phyloP scores from a whole-genome alignment of 1,139 yeast species.

The Geotrichum aggregatum region DNA sequence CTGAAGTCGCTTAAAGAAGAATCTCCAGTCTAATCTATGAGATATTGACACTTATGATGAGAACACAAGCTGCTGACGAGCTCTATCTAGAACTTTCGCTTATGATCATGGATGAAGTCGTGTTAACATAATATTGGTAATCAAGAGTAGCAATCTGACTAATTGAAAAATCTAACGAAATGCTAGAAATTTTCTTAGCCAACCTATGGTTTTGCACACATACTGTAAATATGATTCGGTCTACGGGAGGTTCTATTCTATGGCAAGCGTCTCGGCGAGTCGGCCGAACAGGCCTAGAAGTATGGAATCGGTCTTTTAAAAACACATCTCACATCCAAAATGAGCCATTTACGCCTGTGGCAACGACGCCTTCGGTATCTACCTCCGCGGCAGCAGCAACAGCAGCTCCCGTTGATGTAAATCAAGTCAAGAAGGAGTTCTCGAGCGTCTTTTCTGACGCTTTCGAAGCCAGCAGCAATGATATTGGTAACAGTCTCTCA shows the following conservation, averaged over 20 bases:
- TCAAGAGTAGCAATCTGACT: too few relatives aligned
- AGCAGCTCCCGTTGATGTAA: background rate
- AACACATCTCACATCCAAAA: background rate
- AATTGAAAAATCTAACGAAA: too few relatives aligned
- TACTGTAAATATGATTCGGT: background rate
- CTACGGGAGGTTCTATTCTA: slow-evolving; percentile 5
- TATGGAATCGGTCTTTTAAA: slow-evolving; percentile 4
- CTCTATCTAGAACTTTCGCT: too few relatives aligned
- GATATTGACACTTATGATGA: too few relatives aligned
- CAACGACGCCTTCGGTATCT: background rate
- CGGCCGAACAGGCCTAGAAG: background rate
- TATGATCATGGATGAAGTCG: too few relatives aligned
- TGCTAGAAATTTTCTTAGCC: too few relatives aligned
- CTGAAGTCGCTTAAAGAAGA: too few relatives aligned
- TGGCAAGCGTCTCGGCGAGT: slow-evolving; percentile 9
- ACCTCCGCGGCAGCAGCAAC: background rate
- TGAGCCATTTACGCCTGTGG: background rate
- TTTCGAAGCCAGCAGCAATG: slow-evolving; percentile 7
- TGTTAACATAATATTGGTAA: too few relatives aligned
- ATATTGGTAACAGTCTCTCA: background rate
- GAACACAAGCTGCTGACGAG: too few relatives aligned
- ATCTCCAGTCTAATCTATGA: too few relatives aligned
- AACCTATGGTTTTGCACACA: too few relatives aligned
- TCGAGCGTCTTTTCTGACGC: slow-evolving; percentile 8
- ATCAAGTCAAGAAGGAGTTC: slow-evolving; percentile 6